A percentile compares a stretch with the other conserved stretches of the same genome.
phyloP scores from a whole-genome alignment of 768 basidiomycete genomes.

The Psilocybe cyanescens region DNA sequence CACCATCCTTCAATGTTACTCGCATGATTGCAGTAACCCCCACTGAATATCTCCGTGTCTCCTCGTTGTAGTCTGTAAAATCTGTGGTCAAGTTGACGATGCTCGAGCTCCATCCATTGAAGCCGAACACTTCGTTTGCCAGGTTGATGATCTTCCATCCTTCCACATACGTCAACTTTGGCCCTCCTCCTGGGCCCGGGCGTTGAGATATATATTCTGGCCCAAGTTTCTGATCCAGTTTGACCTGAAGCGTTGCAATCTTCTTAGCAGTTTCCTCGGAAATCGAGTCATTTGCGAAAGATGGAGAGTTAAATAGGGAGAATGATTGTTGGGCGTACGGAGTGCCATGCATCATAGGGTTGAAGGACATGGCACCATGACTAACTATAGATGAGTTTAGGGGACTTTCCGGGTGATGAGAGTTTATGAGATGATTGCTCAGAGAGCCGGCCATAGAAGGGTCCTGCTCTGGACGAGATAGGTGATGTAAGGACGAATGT shows the following conservation, averaged over 20 bases:
- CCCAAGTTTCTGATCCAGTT: constrained; percentile 86
- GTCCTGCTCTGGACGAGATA: background rate
- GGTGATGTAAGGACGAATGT: background rate
- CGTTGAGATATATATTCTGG: constrained; percentile 93
- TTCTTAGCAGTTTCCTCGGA: constrained; percentile 67
- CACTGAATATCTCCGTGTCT: constrained; percentile 65
- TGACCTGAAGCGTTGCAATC: constrained; percentile 75
- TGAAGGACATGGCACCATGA: constrained; percentile 65
- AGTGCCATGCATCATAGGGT: constrained; percentile 60
- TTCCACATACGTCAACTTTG: constrained; percentile 92
- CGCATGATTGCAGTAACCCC: constrained; percentile 86
- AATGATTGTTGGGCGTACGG: constrained; percentile 35
- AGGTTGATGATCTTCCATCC: constrained; percentile 99
- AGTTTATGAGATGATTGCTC: constrained; percentile 60
- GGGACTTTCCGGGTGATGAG: constrained; percentile 40
- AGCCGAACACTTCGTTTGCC: constrained; percentile 98
- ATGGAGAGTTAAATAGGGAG: constrained; percentile 27
- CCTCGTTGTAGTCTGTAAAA: constrained; percentile 76
- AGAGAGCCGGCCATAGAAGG: constrained; percentile 58
- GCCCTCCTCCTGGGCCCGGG: constrained; percentile 84
- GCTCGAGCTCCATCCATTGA: constrained; percentile 92
- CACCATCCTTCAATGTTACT: constrained; percentile 87
- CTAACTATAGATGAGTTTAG: constrained; percentile 40
- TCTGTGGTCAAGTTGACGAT: constrained; percentile 77
- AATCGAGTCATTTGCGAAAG: constrained; percentile 38